Evolutionary conservation across 2,329 filamentous ascomycete genomes (phyloP).

Genomic region (Mycogone perniciosa): DNA sequence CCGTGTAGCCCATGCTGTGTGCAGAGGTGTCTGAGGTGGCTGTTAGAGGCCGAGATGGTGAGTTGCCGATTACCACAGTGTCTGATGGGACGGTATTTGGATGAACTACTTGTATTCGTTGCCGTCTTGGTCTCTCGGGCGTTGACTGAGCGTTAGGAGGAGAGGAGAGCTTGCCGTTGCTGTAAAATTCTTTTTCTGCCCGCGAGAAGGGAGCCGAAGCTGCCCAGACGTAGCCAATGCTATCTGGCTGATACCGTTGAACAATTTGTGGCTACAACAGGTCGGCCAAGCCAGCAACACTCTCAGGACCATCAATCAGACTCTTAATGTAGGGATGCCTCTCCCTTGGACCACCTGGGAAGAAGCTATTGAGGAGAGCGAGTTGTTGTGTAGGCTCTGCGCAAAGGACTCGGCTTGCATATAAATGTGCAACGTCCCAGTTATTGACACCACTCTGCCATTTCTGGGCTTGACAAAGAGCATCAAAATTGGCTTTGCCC

Average conservation of each 20-base stretch:
- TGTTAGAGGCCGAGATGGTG: neutral
- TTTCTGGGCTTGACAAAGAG: neutral
- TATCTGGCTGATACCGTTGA: neutral
- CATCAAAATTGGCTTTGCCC: conserved; percentile 1
- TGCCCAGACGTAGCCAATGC: conserved; percentile 1
- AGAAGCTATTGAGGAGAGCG: too few species aligned
- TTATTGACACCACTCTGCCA: conserved; percentile 1
- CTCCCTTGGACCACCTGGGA: too few species aligned
- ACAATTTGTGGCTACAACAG: conserved; percentile 1
- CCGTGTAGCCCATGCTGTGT: conserved; percentile 1
- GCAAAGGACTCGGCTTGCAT: conserved; percentile 7
- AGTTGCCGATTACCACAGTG: neutral
- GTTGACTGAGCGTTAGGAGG: too few species aligned
- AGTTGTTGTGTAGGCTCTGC: too few species aligned
- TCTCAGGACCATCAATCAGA: conserved; percentile 3
- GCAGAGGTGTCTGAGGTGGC: neutral
- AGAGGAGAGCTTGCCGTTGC: neutral
- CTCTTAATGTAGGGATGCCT: too few species aligned
- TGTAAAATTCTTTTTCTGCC: neutral
- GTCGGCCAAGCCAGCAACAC: neutral
- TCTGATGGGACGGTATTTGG: too few species aligned
- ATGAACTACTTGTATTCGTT: too few species aligned
- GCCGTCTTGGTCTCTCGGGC: too few species aligned
- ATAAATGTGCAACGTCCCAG: conserved; percentile 3
- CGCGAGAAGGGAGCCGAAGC: neutral